A percentile compares a stretch with the other conserved stretches of the same genome.
Conservation (phyloP, 2,329 filamentous ascomycete species). For the Arthrobotrys megalospora region DNA sequence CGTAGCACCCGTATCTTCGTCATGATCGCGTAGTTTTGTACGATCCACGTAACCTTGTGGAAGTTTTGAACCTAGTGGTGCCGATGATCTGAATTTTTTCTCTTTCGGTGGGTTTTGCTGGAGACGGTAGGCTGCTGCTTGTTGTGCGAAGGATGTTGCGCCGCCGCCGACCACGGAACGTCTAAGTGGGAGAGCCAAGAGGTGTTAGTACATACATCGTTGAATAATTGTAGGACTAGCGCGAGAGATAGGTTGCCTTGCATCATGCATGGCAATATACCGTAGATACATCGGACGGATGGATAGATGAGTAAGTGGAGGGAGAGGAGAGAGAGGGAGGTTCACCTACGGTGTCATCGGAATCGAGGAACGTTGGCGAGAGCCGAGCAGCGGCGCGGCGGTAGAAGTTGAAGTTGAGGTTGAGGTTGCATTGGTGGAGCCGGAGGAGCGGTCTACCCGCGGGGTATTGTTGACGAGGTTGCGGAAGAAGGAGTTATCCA, state of each 20-base stretch:
- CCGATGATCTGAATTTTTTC: slow-evolving; percentile 82
- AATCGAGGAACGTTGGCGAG: slow-evolving; percentile 83
- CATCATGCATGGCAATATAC: not conserved
- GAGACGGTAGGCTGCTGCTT: slow-evolving; percentile 79
- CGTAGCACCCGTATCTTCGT: slow-evolving; percentile 72
- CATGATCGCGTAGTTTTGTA: slow-evolving; percentile 75
- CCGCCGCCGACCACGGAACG: slow-evolving; percentile 76
- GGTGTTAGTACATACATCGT: slow-evolving; percentile 58
- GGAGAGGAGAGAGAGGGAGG: slow-evolving; percentile 1
- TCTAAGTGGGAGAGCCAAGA: slow-evolving; percentile 68
- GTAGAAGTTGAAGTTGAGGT: slow-evolving; percentile 68
- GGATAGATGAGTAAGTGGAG: not conserved
- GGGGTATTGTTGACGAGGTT: slow-evolving; percentile 78
- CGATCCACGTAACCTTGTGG: slow-evolving; percentile 88
- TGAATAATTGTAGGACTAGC: slow-evolving; percentile 5
- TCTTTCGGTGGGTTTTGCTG: slow-evolving; percentile 70
- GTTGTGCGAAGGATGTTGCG: slow-evolving; percentile 82
- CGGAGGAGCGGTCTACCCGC: slow-evolving; percentile 66
- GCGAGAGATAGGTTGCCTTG: slow-evolving; percentile 29
- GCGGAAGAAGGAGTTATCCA: slow-evolving; percentile 98
- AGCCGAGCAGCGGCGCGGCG: slow-evolving; percentile 76
- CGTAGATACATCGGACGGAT: slow-evolving; percentile 5
- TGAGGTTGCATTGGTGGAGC: slow-evolving; percentile 64
- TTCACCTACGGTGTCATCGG: slow-evolving; percentile 89
- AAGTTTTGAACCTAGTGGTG: slow-evolving; percentile 86